Percentiles rank a stretch among this genome's conserved stretches.
These are phyloP conservation scores for Aspergillus oerlinghausenensis DNA, from an alignment of 2,329 filamentous ascomycete genomes.

Conservation along the genomic window DNA sequence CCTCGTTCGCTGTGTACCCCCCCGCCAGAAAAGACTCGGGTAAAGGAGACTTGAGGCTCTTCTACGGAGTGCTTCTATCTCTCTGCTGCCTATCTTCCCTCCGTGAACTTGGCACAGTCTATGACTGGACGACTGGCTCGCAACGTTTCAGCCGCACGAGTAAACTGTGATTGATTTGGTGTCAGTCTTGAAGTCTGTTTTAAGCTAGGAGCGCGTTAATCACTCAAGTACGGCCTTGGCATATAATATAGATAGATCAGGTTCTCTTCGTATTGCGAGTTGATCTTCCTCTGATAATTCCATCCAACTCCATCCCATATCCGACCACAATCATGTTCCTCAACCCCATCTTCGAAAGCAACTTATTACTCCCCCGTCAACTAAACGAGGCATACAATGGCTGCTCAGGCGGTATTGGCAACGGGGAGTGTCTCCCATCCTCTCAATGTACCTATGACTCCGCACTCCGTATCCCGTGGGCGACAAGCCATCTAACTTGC, in stretches of 20 bases:
- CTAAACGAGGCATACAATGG: not conserved
- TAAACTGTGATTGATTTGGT: not conserved
- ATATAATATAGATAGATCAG: no score
- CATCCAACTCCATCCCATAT: not conserved
- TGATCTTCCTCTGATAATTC: no score
- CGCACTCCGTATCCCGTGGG: no score
- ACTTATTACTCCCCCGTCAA: not conserved
- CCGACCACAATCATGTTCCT: not conserved
- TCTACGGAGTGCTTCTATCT: not conserved
- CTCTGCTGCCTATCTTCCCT: not conserved
- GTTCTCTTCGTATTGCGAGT: no score
- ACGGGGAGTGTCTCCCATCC: slow-evolving; percentile 1
- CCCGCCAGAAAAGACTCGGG: not conserved
- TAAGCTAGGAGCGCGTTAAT: not conserved
- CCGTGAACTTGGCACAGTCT: not conserved
- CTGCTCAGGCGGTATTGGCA: not conserved
- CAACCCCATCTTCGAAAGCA: not conserved
- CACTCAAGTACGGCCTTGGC: no score
- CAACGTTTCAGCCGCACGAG: not conserved
- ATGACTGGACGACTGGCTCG: not conserved
- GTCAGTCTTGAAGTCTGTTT: not conserved
- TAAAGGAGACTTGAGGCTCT: no score
- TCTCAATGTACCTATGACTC: slow-evolving; percentile 2
- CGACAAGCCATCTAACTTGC: not conserved
- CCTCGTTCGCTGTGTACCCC: not conserved